Evolutionary conservation across 2,329 filamentous ascomycete genomes (phyloP), one percentile per base, ranked within the genome.

Genomic region (Pseudogymnoascus sp.): DNA sequence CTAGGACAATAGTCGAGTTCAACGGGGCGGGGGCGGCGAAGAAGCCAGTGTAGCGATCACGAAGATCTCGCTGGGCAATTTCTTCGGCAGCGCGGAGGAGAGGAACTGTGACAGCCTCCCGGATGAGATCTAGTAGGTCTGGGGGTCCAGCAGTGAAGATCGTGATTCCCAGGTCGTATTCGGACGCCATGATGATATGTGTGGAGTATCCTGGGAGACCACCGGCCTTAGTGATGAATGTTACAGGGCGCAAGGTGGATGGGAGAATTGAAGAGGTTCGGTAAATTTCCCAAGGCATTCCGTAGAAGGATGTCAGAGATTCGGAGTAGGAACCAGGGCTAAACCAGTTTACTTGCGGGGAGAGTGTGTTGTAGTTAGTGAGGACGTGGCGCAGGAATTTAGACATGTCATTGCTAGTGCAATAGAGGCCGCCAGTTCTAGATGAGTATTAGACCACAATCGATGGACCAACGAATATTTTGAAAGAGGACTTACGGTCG

Each of bases 271-370:
- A 70, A 40, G 76, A 73, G 1, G 74, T 77, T 0, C 77, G 75
- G 44, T 76, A 76, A 0, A 78, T 80, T 67, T 81, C 78, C 75
- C 77, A 81, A 0, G 78, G 78, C 70, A 77, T 76, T 3, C 78
- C 79, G 63, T 79, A 80, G 63, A 76, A 79, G 0, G 70, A 74
- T 26, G 75, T 65, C 13, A 75, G 61, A 0, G 76, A 75, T 1
- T 69, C 70, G 0, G 71, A 65, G 40, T 72, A 75, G 2, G 76
- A 77, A 1, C 70, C 73, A 0, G 77, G 77, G 42, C 76, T 65
- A 10, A 79, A 65, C 78, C 78, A 80, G 74, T 13, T 56, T 56
- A 56, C 4, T 13, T 56, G 26, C 8, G 47, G 47, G 0, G 74
- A 75, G 19, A 80, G 70, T 8, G 70, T 70, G 60, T 79, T 79